Conservation (phyloP, 2,329 filamentous ascomycete species). For the Cytospora schulzeri region DNA sequence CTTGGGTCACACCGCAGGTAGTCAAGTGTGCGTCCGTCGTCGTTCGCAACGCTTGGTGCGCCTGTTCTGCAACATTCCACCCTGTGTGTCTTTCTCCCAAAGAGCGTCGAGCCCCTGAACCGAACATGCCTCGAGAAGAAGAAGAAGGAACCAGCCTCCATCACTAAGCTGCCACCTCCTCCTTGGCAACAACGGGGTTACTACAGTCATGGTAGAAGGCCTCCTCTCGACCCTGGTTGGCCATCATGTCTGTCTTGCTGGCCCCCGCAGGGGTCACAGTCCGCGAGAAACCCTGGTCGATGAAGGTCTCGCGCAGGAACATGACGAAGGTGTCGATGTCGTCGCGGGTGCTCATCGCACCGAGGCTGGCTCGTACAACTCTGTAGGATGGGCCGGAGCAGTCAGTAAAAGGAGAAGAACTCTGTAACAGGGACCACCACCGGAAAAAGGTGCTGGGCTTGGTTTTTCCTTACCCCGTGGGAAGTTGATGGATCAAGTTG, state of each 20-base stretch:
- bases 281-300: constrained; percentile 30
- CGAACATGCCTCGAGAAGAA: background rate
- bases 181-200: background rate
- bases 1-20: background rate
- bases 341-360: constrained; percentile 60
- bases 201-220: constrained; percentile 20
- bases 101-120: background rate
- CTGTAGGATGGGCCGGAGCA: constrained; percentile 36
- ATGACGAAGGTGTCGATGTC: constrained; percentile 55
- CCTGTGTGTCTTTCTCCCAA: background rate
- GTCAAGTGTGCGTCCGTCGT: background rate
- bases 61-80: too few species aligned
- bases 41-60: background rate
- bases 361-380: constrained; percentile 62
- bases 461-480: constrained; percentile 49
- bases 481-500: constrained; percentile 54
- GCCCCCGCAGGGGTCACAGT: background rate
- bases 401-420: background rate
- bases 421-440: background rate
- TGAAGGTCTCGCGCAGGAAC: constrained; percentile 47
- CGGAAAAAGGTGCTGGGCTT: too few species aligned
- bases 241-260: background rate
- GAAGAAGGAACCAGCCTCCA: background rate
- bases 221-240: background rate
- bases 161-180: background rate